These are phyloP conservation scores for Ormosia semicastrata DNA, from an alignment of 306 rosid species.

Conservation along the genomic window DNA sequence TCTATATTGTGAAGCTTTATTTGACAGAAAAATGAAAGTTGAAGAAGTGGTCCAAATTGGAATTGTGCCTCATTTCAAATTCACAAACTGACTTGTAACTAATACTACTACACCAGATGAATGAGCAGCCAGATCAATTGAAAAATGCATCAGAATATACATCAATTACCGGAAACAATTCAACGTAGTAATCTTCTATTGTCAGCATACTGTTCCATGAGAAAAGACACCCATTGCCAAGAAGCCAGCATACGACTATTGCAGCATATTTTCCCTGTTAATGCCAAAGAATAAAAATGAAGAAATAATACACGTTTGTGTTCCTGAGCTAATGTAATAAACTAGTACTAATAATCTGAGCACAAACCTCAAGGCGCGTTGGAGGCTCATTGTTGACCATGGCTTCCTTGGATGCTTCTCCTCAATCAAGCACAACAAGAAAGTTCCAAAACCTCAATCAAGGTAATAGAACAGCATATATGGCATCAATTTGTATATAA, in stretches of 20 bases:
- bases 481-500: background rate
- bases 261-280: conserved; percentile 69
- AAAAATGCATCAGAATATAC: background rate
- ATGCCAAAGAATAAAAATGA: conserved; percentile 1
- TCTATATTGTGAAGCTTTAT: background rate
- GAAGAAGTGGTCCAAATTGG: background rate
- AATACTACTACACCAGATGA: background rate
- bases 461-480: background rate
- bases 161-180: conserved; percentile 73
- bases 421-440: conserved; percentile 31
- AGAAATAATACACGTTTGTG: background rate
- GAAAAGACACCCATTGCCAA: conserved; percentile 85
- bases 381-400: conserved; percentile 38
- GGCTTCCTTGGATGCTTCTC: conserved; percentile 28
- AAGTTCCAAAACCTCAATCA: background rate
- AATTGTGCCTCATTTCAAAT: background rate
- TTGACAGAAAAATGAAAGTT: conserved; percentile 9
- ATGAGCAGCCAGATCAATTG: background rate
- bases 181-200: conserved; percentile 71
- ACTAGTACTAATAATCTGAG: background rate
- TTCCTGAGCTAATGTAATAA: background rate
- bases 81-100: background rate
- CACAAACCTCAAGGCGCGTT: conserved; percentile 52
- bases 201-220: conserved; percentile 96
- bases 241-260: conserved; percentile 72